Evolutionary conservation across 139 green algal genomes (phyloP), one percentile per base, ranked within the genome.

Genomic region (Pseudopediastrum boryanum): DNA sequence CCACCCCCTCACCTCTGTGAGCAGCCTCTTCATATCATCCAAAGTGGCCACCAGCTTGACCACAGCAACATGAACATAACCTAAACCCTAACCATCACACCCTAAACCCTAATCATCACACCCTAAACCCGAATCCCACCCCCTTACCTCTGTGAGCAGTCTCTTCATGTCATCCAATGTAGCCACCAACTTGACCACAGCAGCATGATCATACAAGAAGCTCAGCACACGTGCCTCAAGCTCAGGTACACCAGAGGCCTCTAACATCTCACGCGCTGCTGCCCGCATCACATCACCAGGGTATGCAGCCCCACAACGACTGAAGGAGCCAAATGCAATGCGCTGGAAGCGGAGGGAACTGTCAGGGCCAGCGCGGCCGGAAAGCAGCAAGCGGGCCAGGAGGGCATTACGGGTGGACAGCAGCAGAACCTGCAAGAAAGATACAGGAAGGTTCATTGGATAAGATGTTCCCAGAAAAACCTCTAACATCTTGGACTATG

Each of bases 341-440:
- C 80, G 59, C 0, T 54, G 38, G 65, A 95, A 95, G 36, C 78
- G 76, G 25, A 52, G 43, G 0, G 61, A 19, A 1, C 81, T 75
- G 46, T 88, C 87, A 0, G 69, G 35, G n/a, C 42, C 50, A 2
- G 84, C 84, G 4, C 71, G 62, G 25, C 74, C 73, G 25, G 39
- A 12, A 38, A 94, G 86, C 63, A 94, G 80, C 33, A 93, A 84
- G 44, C 91, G 87, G 2, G 88, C 80, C 38, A 92, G 81, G 59
- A 94, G 83, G 4, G 89, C 91, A 25, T 94, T 88, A 50, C 87
- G 89, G 0, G 87, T 89, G 0, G 87, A 93, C 27, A 94, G 41
- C 74, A 94, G 83, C 71, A 95, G 67, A 7, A 93, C 91, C 89
- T 92, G 85, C 59, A 48, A 31, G 31, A 9, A n/a, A n/a, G n/a